phyloP scores from a whole-genome alignment of 495 filamentous ascomycete genomes.

The Niebla homalea region DNA sequence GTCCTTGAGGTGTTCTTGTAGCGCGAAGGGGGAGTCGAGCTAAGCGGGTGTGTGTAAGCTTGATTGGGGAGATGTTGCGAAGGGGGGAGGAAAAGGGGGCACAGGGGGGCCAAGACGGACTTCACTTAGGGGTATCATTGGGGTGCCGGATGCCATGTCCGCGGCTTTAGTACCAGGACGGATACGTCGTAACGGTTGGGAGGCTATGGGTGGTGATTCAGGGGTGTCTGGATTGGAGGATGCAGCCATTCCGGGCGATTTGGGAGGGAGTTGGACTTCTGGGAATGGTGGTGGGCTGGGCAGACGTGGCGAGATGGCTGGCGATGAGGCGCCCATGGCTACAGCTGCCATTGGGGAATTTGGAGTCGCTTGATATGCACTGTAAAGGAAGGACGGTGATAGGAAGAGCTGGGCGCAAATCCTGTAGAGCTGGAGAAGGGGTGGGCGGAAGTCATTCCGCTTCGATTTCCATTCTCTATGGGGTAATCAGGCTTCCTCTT shows the following conservation, averaged over 20 bases:
- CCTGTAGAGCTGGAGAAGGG: not conserved
- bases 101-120: constrained; percentile 31
- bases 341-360: constrained; percentile 30
- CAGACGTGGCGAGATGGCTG: constrained; percentile 71
- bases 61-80: not conserved
- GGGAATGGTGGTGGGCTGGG: constrained; percentile 81
- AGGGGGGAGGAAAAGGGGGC: not conserved
- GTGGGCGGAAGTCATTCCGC: not conserved
- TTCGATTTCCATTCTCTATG: not conserved
- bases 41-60: constrained; percentile 20
- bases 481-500: not conserved
- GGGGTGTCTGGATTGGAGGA: constrained; percentile 25
- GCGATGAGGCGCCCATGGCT: constrained; percentile 37
- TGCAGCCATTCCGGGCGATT: constrained; percentile 56
- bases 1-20: constrained; percentile 95
- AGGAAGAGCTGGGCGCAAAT: too few species aligned
- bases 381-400: not conserved
- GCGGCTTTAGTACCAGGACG: constrained; percentile 79
- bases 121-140: constrained; percentile 70
- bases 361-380: not conserved
- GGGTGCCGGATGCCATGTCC: constrained; percentile 86
- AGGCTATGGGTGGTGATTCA: constrained; percentile 38
- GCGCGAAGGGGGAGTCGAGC: constrained; percentile 92
- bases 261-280: constrained; percentile 78
- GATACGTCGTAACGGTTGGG: constrained; percentile 68